These are phyloP conservation scores for Nakazawaea molendinolei DNA, from an alignment of 805 yeast genomes.

Conservation along the genomic window DNA sequence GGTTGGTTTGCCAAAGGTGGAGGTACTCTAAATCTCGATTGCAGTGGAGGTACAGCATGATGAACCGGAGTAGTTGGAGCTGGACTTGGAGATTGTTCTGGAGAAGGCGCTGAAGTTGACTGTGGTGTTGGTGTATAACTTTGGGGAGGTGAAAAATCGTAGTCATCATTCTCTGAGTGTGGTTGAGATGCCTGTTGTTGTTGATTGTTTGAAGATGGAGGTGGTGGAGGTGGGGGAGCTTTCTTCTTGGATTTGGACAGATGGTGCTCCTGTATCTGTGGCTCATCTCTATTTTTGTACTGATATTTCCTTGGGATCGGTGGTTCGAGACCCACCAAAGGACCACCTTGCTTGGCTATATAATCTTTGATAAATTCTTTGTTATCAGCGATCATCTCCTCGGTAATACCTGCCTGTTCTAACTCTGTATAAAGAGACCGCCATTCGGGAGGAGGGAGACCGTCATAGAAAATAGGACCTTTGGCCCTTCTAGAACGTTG, in stretches of 20 bases:
- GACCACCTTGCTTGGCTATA: slow-evolving; percentile 67
- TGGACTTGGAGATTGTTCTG: slow-evolving; percentile 14
- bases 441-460: slow-evolving; percentile 82
- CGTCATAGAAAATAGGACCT: slow-evolving; percentile 68
- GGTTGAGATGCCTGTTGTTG: slow-evolving; percentile 33
- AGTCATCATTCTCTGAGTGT: slow-evolving; percentile 12
- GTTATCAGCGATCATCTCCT: slow-evolving; percentile 85
- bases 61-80: slow-evolving; percentile 1
- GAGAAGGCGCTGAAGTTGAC: slow-evolving; percentile 15
- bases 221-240: slow-evolving; percentile 37
- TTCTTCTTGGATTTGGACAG: slow-evolving; percentile 21
- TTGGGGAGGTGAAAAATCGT: slow-evolving; percentile 19
- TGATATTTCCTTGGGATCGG: slow-evolving; percentile 67
- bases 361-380: slow-evolving; percentile 77
- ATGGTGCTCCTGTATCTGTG: slow-evolving; percentile 33
- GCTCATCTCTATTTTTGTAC: slow-evolving; percentile 18
- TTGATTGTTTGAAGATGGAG: slow-evolving; percentile 23
- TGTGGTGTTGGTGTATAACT: background rate
- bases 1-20: slow-evolving; percentile 20
- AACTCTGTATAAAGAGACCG: slow-evolving; percentile 63
- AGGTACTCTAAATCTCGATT: slow-evolving; percentile 29
- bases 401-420: slow-evolving; percentile 73
- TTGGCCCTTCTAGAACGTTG: slow-evolving; percentile 50
- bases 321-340: slow-evolving; percentile 78
- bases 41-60: slow-evolving; percentile 8